These are phyloP conservation scores for Puccinia hordei DNA, from an alignment of 1,284 basidiomycete species.

Conservation along the genomic window DNA sequence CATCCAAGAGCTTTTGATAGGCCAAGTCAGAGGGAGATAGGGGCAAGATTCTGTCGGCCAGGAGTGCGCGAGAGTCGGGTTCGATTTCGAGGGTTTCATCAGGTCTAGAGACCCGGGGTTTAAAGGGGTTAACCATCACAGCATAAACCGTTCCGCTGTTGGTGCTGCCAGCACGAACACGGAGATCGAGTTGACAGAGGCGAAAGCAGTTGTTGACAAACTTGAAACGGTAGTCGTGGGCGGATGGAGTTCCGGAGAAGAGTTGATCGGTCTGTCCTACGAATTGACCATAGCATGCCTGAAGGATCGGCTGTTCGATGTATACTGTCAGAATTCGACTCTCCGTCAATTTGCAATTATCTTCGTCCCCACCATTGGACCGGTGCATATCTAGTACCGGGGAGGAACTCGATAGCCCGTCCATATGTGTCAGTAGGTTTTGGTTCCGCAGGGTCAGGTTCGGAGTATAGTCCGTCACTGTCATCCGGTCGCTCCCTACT, in stretches of 20 bases:
- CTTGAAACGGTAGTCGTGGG: not conserved
- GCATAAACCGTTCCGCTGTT: not conserved
- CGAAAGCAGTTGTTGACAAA: not conserved
- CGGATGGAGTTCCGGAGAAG: not conserved
- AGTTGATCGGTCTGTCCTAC: too few species aligned
- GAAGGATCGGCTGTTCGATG: constrained; percentile 30
- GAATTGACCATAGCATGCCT: not conserved
- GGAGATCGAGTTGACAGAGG: not conserved
- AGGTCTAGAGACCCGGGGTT: not conserved
- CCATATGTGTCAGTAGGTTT: not conserved
- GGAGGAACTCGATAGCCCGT: not conserved
- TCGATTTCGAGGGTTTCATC: not conserved
- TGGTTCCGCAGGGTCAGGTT: not conserved
- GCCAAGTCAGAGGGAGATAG: constrained; percentile 8
- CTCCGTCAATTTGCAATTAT: constrained; percentile 15
- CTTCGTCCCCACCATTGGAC: not conserved
- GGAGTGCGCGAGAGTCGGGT: not conserved
- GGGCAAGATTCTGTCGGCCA: not conserved
- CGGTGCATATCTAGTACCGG: not conserved
- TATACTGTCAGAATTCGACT: constrained; percentile 21
- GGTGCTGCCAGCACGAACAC: not conserved
- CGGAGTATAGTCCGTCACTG: constrained; percentile 32
- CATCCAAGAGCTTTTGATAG: not conserved
- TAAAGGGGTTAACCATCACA: constrained; percentile 12
- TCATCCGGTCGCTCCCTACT: constrained; percentile 23